Conservation (phyloP, 352 stramenopile genomes). For the Aphanomyces cochlioides region DNA sequence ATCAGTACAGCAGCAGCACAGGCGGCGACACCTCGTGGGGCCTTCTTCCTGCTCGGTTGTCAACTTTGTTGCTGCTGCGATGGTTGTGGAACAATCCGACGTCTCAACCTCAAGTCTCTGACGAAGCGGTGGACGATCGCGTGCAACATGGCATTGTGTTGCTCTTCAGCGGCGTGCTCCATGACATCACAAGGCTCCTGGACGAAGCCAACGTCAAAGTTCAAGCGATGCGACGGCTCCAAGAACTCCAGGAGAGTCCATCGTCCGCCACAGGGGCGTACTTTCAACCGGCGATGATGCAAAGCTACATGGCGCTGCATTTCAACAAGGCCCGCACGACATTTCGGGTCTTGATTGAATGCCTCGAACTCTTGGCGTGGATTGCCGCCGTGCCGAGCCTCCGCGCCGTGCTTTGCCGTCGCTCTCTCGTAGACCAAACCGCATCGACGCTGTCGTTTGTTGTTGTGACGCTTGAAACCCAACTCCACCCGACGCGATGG, state of each 20-base stretch:
- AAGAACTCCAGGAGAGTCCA: slow-evolving; percentile 50
- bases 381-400: slow-evolving; percentile 45
- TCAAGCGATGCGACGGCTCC: slow-evolving; percentile 52
- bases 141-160: slow-evolving; percentile 8
- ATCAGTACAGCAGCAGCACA: slow-evolving; percentile 58
- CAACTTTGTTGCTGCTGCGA: slow-evolving; percentile 52
- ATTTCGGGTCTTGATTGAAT: slow-evolving; percentile 59
- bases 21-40: slow-evolving; percentile 70
- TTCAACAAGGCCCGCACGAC: slow-evolving; percentile 64
- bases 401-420: slow-evolving; percentile 48
- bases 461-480: slow-evolving; percentile 42
- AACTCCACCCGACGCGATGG: slow-evolving; percentile 45
- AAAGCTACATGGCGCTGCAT: slow-evolving; percentile 63
- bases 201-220: slow-evolving; percentile 66
- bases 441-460: slow-evolving; percentile 64
- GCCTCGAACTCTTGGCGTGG: slow-evolving; percentile 62
- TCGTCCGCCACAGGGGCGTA: slow-evolving; percentile 38
- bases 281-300: slow-evolving; percentile 54
- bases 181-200: slow-evolving; percentile 61
- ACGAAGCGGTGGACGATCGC: background rate
- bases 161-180: slow-evolving; percentile 20
- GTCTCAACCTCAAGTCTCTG: slow-evolving; percentile 40
- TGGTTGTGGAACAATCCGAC: slow-evolving; percentile 62
- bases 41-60: slow-evolving; percentile 59
- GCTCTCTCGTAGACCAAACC: slow-evolving; percentile 57